These are phyloP conservation scores for Alternaria triticina DNA, from an alignment of 2,329 filamentous ascomycete species.

Conservation along the genomic window DNA sequence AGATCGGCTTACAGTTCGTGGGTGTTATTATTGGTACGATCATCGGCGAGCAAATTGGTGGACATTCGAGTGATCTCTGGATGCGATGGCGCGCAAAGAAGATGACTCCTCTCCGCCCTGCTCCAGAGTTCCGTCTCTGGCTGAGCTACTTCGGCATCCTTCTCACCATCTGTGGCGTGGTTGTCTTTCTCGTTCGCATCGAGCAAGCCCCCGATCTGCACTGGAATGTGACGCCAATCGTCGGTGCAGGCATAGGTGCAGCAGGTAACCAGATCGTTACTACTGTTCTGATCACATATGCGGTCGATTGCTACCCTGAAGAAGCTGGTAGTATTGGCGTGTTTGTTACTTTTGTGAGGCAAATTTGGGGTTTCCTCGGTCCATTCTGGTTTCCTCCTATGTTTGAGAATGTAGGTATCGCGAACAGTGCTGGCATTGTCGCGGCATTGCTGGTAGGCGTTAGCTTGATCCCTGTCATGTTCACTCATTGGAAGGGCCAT, in stretches of 20 bases:
- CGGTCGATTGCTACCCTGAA: constrained; percentile 63
- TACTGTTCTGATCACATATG: constrained; percentile 66
- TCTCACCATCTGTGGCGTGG: constrained; percentile 59
- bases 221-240: constrained; percentile 64
- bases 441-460: constrained; percentile 40
- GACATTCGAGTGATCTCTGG: constrained; percentile 61
- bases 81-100: constrained; percentile 53
- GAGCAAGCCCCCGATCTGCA: constrained; percentile 51
- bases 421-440: constrained; percentile 47
- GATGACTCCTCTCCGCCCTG: constrained; percentile 47
- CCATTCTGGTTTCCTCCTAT: constrained; percentile 53
- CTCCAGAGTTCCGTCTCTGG: constrained; percentile 65
- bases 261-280: constrained; percentile 68
- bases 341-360: constrained; percentile 64
- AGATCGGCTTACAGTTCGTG: constrained; percentile 65
- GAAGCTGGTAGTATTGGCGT: constrained; percentile 63
- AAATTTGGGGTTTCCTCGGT: constrained; percentile 53
- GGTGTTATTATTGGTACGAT: constrained; percentile 63
- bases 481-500: constrained; percentile 36
- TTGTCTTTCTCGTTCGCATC: constrained; percentile 62
- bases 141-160: constrained; percentile 61
- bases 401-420: constrained; percentile 46
- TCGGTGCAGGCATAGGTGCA: constrained; percentile 59
- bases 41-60: constrained; percentile 65
- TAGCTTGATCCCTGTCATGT: constrained; percentile 28